Percentiles rank a stretch among this genome's conserved stretches.
These are phyloP conservation scores for Uronychia setigera DNA, from an alignment of 73 alveolate species.

Conservation along the genomic window DNA sequence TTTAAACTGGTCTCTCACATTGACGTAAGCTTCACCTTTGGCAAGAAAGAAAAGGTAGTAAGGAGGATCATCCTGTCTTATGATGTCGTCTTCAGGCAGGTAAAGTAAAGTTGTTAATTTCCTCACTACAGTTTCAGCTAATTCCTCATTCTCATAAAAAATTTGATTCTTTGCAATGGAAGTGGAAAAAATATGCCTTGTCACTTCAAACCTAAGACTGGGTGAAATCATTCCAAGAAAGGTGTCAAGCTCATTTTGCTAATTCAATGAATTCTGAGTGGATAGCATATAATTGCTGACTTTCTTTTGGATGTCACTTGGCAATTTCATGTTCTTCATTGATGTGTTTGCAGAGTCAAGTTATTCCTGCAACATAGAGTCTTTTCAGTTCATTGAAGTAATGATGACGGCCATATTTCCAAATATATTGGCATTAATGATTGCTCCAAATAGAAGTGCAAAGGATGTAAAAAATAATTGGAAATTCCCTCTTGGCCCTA, in stretches of 20 bases:
- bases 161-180: conserved; percentile 11
- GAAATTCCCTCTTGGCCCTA: conserved; percentile 49
- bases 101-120: conserved; percentile 8
- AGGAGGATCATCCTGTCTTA: conserved; percentile 28
- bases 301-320: conserved; percentile 4
- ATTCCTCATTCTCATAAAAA: conserved; percentile 18
- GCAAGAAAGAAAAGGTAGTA: conserved; percentile 34
- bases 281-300: conserved; percentile 9
- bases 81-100: conserved; percentile 42
- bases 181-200: conserved; percentile 8
- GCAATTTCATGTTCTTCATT: conserved; percentile 50
- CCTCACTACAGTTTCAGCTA: not conserved
- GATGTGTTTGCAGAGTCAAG: conserved; percentile 59
- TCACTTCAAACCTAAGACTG: conserved; percentile 14
- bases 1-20: conserved; percentile 49
- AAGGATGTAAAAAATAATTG: conserved; percentile 34
- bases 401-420: conserved; percentile 58
- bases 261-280: conserved; percentile 21
- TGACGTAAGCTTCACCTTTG: conserved; percentile 52
- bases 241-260: conserved; percentile 36
- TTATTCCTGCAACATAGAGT: conserved; percentile 26
- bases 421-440: conserved; percentile 51
- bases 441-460: conserved; percentile 50
- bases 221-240: conserved; percentile 34
- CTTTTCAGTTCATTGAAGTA: conserved; percentile 30